Conservation (phyloP, 1,139 yeast genomes). For the Blastobotrys persicus region DNA sequence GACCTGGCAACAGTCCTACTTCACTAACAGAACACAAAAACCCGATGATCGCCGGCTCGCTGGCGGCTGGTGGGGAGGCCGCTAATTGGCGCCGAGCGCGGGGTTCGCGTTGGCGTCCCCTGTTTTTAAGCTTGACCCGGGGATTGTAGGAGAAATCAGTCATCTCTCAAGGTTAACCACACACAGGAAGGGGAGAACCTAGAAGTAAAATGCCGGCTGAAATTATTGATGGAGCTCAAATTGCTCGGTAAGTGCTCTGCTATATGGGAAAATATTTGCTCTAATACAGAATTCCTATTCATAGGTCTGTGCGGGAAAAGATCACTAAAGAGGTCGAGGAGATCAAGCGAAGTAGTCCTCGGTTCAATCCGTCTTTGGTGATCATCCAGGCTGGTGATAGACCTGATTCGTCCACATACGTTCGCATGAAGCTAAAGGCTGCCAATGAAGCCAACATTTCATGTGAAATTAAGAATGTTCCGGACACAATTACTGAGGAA, state of each 20-base stretch:
- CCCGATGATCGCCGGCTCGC: neutral
- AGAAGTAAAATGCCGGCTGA: conserved; percentile 14
- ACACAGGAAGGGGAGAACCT: neutral
- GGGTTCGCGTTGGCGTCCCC: neutral
- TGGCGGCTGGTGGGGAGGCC: neutral
- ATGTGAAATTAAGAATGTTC: conserved; percentile 66
- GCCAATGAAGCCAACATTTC: conserved; percentile 76
- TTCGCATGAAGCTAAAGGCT: conserved; percentile 89
- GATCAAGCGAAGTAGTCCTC: conserved; percentile 53
- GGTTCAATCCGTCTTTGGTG: conserved; percentile 72
- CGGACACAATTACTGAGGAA: conserved; percentile 48
- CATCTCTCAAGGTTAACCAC: neutral
- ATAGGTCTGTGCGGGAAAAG: conserved; percentile 9
- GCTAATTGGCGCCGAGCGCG: neutral
- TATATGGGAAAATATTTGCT: neutral
- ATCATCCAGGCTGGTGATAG: conserved; percentile 89
- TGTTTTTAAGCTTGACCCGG: neutral
- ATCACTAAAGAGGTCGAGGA: conserved; percentile 50
- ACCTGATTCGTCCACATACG: conserved; percentile 92
- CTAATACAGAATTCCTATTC: neutral
- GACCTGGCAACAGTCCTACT: too few relatives aligned
- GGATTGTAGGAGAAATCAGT: neutral
- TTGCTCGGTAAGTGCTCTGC: conserved; percentile 14
- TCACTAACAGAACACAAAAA: too few relatives aligned
- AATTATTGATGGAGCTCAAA: conserved; percentile 18